Conservation (phyloP, 352 stramenopile species). For the Globisporangium polare region DNA sequence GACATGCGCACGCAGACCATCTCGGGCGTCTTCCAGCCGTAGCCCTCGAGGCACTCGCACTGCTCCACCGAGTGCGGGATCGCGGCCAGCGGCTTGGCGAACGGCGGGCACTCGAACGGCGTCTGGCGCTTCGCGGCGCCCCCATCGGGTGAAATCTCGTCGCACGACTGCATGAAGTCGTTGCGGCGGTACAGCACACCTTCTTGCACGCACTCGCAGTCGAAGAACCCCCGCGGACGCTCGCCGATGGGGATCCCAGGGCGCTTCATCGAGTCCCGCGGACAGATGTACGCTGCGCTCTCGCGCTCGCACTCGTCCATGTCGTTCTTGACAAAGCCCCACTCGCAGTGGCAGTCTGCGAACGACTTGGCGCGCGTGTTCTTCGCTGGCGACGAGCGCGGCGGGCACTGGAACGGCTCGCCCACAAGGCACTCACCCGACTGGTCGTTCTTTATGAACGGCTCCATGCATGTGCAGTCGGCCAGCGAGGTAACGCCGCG, state of each 20-base stretch:
- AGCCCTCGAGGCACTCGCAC: conserved; percentile 72
- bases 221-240: conserved; percentile 59
- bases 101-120: conserved; percentile 54
- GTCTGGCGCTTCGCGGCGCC: conserved; percentile 14
- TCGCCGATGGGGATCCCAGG: conserved; percentile 30
- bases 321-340: conserved; percentile 54
- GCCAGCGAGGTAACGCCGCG: conserved; percentile 48
- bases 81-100: conserved; percentile 45
- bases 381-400: conserved; percentile 28
- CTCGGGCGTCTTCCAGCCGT: conserved; percentile 65
- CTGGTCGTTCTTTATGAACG: conserved; percentile 67
- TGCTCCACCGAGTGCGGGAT: conserved; percentile 67
- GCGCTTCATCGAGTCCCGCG: conserved; percentile 47
- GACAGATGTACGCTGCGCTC: conserved; percentile 52
- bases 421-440: conserved; percentile 57
- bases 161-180: conserved; percentile 53
- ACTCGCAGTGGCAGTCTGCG: conserved; percentile 70
- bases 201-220: conserved; percentile 58
- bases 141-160: conserved; percentile 19
- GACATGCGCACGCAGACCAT: conserved; percentile 59
- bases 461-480: conserved; percentile 61
- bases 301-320: conserved; percentile 50
- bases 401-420: conserved; percentile 30
- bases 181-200: conserved; percentile 44
- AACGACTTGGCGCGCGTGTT: conserved; percentile 42